These are phyloP conservation scores for Amanita phalloides DNA, from an alignment of 768 basidiomycete species.

Conservation along the genomic window DNA sequence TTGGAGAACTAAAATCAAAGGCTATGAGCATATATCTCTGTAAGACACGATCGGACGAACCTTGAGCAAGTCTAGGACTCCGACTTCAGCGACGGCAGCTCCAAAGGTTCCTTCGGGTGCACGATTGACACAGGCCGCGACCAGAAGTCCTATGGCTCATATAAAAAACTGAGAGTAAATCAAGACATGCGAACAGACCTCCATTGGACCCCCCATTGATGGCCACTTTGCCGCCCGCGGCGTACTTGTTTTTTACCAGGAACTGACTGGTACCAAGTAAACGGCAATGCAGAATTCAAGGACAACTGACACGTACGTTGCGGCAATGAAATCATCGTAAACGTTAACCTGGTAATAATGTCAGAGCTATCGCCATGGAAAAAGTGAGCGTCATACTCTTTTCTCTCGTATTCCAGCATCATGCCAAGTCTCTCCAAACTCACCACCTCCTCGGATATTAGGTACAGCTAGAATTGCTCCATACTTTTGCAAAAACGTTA, in stretches of 20 bases:
- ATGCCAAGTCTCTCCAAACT: slow-evolving; percentile 86
- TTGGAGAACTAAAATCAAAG: slow-evolving; percentile 44
- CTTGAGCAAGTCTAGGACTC: slow-evolving; percentile 72
- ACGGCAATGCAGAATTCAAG: background rate
- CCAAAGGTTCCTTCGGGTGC: slow-evolving; percentile 69
- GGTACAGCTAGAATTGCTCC: slow-evolving; percentile 52
- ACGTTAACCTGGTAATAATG: slow-evolving; percentile 41
- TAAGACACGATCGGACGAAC: slow-evolving; percentile 21
- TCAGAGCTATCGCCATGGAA: slow-evolving; percentile 4
- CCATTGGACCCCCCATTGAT: slow-evolving; percentile 81
- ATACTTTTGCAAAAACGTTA: slow-evolving; percentile 67
- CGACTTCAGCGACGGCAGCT: slow-evolving; percentile 74
- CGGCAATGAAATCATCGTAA: slow-evolving; percentile 78
- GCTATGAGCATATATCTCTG: background rate
- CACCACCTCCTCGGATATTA: slow-evolving; percentile 58
- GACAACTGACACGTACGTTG: slow-evolving; percentile 39
- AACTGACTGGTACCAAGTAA: slow-evolving; percentile 35
- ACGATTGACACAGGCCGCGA: slow-evolving; percentile 79
- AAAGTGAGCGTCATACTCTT: slow-evolving; percentile 36
- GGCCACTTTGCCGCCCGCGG: slow-evolving; percentile 55
- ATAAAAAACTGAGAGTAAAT: background rate
- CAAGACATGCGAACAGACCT: slow-evolving; percentile 28
- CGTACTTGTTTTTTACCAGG: slow-evolving; percentile 64
- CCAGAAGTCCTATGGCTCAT: slow-evolving; percentile 44
- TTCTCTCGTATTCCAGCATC: slow-evolving; percentile 55